Conservation (phyloP, 352 stramenopile species). For the Pythium oligandrum region DNA sequence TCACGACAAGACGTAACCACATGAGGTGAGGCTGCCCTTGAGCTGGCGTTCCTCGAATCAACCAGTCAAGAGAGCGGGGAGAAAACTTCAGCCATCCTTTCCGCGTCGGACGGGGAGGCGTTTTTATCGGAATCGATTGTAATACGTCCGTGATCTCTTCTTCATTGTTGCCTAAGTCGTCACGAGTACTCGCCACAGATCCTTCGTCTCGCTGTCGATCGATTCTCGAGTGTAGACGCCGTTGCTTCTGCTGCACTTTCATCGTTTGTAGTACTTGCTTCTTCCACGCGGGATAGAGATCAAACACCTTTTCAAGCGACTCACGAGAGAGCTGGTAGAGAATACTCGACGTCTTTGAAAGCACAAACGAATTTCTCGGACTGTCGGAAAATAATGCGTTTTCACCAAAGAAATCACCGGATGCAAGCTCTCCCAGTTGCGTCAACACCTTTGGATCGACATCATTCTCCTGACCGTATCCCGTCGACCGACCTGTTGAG, state of each 20-base stretch:
- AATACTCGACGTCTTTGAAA: constrained; percentile 41
- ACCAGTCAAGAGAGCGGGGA: not conserved
- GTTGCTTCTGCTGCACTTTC: constrained; percentile 40
- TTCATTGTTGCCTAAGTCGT: constrained; percentile 1
- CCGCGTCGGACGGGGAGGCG: not conserved
- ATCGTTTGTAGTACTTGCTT: constrained; percentile 43
- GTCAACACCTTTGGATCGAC: constrained; percentile 9
- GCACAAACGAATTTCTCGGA: constrained; percentile 34
- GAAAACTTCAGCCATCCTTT: not conserved
- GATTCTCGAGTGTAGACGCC: constrained; percentile 13
- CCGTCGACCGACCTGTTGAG: not conserved
- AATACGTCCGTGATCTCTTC: not conserved
- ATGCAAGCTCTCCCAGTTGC: constrained; percentile 27
- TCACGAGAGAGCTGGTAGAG: constrained; percentile 37
- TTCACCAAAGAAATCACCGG: constrained; percentile 40
- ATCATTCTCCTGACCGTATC: not conserved
- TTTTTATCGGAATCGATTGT: not conserved
- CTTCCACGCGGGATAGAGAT: constrained; percentile 43
- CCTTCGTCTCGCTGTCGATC: not conserved
- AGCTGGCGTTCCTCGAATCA: constrained; percentile 21
- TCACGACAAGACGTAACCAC: constrained; percentile 36
- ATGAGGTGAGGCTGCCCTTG: constrained; percentile 37
- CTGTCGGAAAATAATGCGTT: constrained; percentile 38
- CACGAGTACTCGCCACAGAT: not conserved
- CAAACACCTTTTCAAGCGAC: constrained; percentile 45